Percentiles rank a stretch among this genome's conserved stretches.
Evolutionary conservation across 2,329 filamentous ascomycete species (phyloP).

Genomic region (Sporothrix sp.): DNA sequence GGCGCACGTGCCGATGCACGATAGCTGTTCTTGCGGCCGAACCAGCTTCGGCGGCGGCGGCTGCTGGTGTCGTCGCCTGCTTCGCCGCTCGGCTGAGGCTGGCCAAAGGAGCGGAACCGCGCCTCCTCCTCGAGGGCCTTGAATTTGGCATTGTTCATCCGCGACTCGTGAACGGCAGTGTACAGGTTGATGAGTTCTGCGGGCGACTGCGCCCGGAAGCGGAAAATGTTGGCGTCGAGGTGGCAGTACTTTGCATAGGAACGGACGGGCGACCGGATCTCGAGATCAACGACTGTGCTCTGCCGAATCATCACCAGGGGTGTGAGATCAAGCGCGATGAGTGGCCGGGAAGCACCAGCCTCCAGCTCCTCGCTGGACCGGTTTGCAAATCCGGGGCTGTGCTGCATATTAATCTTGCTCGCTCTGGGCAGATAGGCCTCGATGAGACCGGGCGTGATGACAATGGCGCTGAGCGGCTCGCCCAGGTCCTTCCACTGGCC

Average conservation of each 20-base stretch:
- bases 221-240: slow-evolving; percentile 64
- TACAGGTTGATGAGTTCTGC: slow-evolving; percentile 78
- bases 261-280: slow-evolving; percentile 79
- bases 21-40: slow-evolving; percentile 56
- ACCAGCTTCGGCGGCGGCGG: slow-evolving; percentile 44
- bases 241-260: slow-evolving; percentile 57
- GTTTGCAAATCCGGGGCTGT: slow-evolving; percentile 16
- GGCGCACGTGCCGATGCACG: slow-evolving; percentile 52
- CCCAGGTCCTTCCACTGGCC: slow-evolving; percentile 52
- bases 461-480: slow-evolving; percentile 42
- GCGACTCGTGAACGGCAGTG: slow-evolving; percentile 73
- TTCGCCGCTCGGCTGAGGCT: slow-evolving; percentile 35
- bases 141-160: slow-evolving; percentile 88
- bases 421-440: slow-evolving; percentile 29
- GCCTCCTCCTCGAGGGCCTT: slow-evolving; percentile 57
- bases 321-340: slow-evolving; percentile 73
- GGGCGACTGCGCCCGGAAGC: slow-evolving; percentile 72
- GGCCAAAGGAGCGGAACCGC: slow-evolving; percentile 63
- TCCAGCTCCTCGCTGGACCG: slow-evolving; percentile 22
- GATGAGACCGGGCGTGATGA: slow-evolving; percentile 49
- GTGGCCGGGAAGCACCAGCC: slow-evolving; percentile 32
- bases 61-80: slow-evolving; percentile 37
- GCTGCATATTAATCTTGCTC: neutral
- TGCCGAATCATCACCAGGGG: slow-evolving; percentile 83
- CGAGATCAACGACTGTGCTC: slow-evolving; percentile 87